phyloP scores from a whole-genome alignment of 2,329 filamentous ascomycete species.

The Cladophialophora immunda region DNA sequence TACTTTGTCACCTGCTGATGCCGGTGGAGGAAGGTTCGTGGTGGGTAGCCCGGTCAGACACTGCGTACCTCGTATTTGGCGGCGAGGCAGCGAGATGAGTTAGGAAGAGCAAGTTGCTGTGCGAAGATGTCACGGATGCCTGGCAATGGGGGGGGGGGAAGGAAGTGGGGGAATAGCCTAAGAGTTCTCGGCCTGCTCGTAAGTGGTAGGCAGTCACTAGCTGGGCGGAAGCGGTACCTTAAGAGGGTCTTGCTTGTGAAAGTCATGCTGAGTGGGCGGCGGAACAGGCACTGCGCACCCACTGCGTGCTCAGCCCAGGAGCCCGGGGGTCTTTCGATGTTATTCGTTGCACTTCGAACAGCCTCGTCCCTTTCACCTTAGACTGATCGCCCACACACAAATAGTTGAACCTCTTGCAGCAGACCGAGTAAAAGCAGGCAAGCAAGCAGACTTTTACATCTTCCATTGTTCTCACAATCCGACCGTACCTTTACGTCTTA shows the following conservation, averaged over 20 bases:
- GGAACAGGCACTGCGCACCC: conserved; percentile 4
- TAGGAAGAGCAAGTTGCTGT: not conserved
- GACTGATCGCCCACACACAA: conserved; percentile 29
- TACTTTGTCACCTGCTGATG: conserved; percentile 6
- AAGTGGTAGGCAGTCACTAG: not conserved
- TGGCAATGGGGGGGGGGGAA: not conserved
- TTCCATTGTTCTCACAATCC: conserved; percentile 36
- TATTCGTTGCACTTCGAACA: conserved; percentile 40
- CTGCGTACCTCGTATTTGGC: not conserved
- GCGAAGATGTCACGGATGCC: not conserved
- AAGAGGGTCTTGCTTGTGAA: conserved; percentile 1
- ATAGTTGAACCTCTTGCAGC: conserved; percentile 16
- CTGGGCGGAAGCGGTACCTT: not conserved
- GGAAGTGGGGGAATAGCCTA: not conserved
- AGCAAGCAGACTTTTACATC: conserved; percentile 23
- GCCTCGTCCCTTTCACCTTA: conserved; percentile 29
- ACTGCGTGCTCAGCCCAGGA: conserved; percentile 12
- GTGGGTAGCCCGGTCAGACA: conserved; percentile 4
- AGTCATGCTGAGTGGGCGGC: conserved; percentile 5
- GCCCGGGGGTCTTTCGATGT: conserved; percentile 33
- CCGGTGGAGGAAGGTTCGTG: conserved; percentile 6
- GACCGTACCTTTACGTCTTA: conserved; percentile 38
- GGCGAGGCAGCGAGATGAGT: not conserved
- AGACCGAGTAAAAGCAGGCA: conserved; percentile 17
- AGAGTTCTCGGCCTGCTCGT: not conserved